Conservation (phyloP, 2,329 filamentous ascomycete species). For the Tolypocladium ovalisporum region DNA sequence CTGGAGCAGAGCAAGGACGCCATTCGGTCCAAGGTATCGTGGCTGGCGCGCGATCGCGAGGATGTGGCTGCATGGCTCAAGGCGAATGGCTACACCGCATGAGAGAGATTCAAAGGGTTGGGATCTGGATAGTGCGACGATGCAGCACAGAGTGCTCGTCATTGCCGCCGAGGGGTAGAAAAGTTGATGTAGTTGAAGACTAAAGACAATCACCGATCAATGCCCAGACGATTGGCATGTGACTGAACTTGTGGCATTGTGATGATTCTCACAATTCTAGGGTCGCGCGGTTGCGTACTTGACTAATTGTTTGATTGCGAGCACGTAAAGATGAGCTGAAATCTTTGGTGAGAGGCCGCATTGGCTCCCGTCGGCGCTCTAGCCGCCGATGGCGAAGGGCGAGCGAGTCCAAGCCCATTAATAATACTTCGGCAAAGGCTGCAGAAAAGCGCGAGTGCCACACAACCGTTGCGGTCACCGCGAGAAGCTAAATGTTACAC, state of each 20-base stretch:
- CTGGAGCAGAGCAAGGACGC: conserved; percentile 83
- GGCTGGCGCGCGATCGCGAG: conserved; percentile 12
- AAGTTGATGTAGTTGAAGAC: no score
- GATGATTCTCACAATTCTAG: no score
- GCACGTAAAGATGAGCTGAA: no score
- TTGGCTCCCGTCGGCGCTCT: neutral
- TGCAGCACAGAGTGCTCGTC: neutral
- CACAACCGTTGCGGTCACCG: neutral
- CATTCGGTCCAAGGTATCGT: conserved; percentile 60
- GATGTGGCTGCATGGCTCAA: conserved; percentile 14
- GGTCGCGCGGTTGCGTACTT: no score
- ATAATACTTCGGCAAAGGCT: neutral
- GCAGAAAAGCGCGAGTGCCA: neutral
- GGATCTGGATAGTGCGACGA: neutral
- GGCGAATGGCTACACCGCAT: conserved; percentile 9
- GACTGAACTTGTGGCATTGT: no score
- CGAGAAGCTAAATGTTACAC: neutral
- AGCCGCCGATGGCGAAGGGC: neutral
- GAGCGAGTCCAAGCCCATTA: neutral
- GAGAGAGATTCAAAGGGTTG: neutral
- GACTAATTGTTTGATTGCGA: no score
- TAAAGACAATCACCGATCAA: no score
- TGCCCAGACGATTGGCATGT: no score
- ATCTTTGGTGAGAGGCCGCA: no score
- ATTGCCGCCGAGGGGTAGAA: no score